Evolutionary conservation across 352 stramenopile genomes (phyloP), one percentile per base, ranked within the genome.

Genomic region (Phytophthora sp.): DNA sequence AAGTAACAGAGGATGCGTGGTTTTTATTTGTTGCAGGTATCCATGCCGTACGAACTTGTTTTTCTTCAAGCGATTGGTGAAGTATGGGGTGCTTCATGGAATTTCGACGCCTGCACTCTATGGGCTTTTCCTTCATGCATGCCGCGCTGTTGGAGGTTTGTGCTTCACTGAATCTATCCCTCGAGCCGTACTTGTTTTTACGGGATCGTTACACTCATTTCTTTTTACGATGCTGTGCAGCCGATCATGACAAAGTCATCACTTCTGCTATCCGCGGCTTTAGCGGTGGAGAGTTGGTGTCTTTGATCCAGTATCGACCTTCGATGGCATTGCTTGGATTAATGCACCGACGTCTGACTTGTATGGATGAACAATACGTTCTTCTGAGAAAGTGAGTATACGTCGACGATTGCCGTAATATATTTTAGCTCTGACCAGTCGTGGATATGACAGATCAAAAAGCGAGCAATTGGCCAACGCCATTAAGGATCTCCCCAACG

Each of bases 221-320:
- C n/a, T n/a, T n/a, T n/a, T n/a, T n/a, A n/a, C n/a, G 37, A 18
- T 21, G 26, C 42, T 20, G 9, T 66, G 24, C 57, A 93, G 87
- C 77, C 3, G 69, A 91, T 51, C 82, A 92, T 34, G 82, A 94
- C 60, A 80, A 88, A 53, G 71, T 95, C 6, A 92, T 95, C 53
- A 92, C 86, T n/a, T 84, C 79, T 1, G 84, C 84, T 31, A 92
- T 91, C 56, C 84, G 87, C 31, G 87, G 87, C 30, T 95, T 95
- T 53, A 87, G 74, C 31, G 87, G 87, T 8, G 78, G 80, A 8
- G 87, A 95, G 20, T 63, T 95, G 17, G 81, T 95, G 31, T 86
- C 79, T 32, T 62, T 89, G 10, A 89, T 95, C 31, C 84, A 88
- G 41, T 80, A 84, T 28, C 83, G 85, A 6, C 84, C 87, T 15